phyloP scores from a whole-genome alignment of 176 grass and related monocot species.

The Avena eriantha region DNA sequence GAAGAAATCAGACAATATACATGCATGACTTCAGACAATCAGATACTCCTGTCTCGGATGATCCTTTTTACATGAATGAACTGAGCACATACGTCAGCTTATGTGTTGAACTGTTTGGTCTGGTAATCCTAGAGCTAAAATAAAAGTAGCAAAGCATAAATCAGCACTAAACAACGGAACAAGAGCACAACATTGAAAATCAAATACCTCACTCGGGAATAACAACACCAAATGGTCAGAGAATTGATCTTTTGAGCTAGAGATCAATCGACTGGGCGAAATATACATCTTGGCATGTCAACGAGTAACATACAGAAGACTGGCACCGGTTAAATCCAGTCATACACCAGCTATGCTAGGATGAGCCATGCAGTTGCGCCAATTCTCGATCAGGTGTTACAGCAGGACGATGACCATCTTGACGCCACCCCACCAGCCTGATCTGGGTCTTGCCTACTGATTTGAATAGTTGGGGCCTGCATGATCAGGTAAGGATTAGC shows the following conservation, averaged over 20 bases:
- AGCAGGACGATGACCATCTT: constrained; percentile 65
- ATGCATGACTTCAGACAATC: constrained; percentile 34
- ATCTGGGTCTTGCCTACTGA: constrained; percentile 60
- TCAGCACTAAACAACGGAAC: constrained; percentile 32
- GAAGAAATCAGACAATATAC: constrained; percentile 11
- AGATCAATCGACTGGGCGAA: constrained; percentile 37
- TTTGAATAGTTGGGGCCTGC: constrained; percentile 71
- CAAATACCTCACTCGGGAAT: constrained; percentile 34
- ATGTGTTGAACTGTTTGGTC: constrained; percentile 33
- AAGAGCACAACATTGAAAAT: constrained; percentile 20
- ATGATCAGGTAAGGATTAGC: constrained; percentile 39
- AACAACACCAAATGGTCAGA: constrained; percentile 26
- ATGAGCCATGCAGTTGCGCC: constrained; percentile 14
- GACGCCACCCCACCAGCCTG: constrained; percentile 43
- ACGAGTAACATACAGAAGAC: constrained; percentile 6
- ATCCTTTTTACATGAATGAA: constrained; percentile 29
- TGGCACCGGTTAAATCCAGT: constrained; percentile 23
- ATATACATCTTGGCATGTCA: constrained; percentile 56
- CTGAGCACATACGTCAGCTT: constrained; percentile 34
- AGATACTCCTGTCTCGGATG: constrained; percentile 26
- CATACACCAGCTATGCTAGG: constrained; percentile 11
- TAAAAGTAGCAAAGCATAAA: constrained; percentile 34
- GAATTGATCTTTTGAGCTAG: constrained; percentile 37
- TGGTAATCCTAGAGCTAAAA: constrained; percentile 25
- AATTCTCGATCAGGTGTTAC: constrained; percentile 55